A percentile compares a stretch with the other conserved stretches of the same genome.
Conservation (phyloP, 164 flowering plant genomes). For the Aristolochia contorta region DNA sequence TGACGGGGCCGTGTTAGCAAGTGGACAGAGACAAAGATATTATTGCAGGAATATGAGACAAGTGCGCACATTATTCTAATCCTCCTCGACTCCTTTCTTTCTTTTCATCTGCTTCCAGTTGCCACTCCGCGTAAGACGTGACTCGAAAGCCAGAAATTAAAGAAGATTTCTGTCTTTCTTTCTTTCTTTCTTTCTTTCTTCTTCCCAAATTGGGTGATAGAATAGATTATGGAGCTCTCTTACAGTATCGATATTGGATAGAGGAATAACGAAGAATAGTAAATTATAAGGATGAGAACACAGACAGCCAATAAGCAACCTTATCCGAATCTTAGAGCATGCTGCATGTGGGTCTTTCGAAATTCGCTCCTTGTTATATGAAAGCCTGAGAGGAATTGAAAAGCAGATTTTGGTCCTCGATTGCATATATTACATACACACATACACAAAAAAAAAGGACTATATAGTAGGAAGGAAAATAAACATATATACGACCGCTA, state of each 20-base stretch:
- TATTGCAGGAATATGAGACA: slow-evolving; percentile 6
- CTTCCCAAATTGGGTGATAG: background rate
- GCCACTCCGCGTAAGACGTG: background rate
- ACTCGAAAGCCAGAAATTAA: too few relatives aligned
- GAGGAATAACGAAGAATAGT: background rate
- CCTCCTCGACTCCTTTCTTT: background rate
- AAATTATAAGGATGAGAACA: background rate
- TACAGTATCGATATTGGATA: background rate
- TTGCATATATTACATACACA: too few relatives aligned
- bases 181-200: background rate
- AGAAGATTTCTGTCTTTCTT: background rate
- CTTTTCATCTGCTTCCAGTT: background rate
- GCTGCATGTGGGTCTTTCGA: too few relatives aligned
- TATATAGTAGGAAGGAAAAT: too few relatives aligned
- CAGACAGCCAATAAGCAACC: background rate
- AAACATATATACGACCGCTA: too few relatives aligned
- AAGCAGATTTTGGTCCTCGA: too few relatives aligned
- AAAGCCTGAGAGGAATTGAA: too few relatives aligned
- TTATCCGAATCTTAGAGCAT: background rate
- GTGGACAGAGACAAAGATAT: slow-evolving; percentile 2
- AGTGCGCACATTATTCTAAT: background rate
- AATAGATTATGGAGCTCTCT: too few relatives aligned
- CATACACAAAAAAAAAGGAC: too few relatives aligned
- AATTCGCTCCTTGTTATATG: too few relatives aligned
- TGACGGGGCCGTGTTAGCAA: background rate